Evolutionary conservation across 495 filamentous ascomycete species (phyloP), one percentile per base, ranked within the genome.

Genomic region (Annulohypoxylon moriforme): DNA sequence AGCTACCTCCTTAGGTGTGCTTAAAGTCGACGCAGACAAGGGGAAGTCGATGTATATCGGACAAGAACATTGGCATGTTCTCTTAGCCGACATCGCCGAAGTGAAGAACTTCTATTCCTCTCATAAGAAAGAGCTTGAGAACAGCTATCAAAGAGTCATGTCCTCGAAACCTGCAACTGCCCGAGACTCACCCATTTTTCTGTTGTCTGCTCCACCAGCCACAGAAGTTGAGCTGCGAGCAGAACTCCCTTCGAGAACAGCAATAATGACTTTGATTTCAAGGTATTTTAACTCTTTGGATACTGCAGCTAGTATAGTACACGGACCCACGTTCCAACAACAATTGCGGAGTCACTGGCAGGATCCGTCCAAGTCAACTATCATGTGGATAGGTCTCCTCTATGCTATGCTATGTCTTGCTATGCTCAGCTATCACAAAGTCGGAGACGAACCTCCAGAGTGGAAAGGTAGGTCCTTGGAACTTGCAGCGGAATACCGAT

Each of bases 391-490:
- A 69, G 95, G 92, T 6, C 84, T 98, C 75, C 85, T 96, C 9
- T 98, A 93, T 80, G 88, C 92, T 3, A 91, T 98, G 82, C 87
- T 98, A 84, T 91, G 92, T 74, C 81, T 98, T 24, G 93, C 96
- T 1, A 91, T 98, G 88, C 86, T 96, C 57, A 97, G 95, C 42
- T 98, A 97, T 77, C 85, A 92, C 76, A 89, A 90, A 60, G 92
- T 96, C 67, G 93, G 93, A 14, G 96, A 98, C 74, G 95, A 97
- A 76, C 96, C 95, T 27, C 89, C 92, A 0, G 94, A 98, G 77
- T 97, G 85, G 85, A 86, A 85, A 73, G 85, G 86, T 63, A 90
- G 91, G 78, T 86, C 91, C 2, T 77, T 93, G 36, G 91, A 95
- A 64, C 87, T 96, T 81, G 93, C 94, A 14, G 86, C 88, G 31